These are phyloP conservation scores for Elsinoe perseae DNA, from an alignment of 2,329 filamentous ascomycete species.

Conservation along the genomic window DNA sequence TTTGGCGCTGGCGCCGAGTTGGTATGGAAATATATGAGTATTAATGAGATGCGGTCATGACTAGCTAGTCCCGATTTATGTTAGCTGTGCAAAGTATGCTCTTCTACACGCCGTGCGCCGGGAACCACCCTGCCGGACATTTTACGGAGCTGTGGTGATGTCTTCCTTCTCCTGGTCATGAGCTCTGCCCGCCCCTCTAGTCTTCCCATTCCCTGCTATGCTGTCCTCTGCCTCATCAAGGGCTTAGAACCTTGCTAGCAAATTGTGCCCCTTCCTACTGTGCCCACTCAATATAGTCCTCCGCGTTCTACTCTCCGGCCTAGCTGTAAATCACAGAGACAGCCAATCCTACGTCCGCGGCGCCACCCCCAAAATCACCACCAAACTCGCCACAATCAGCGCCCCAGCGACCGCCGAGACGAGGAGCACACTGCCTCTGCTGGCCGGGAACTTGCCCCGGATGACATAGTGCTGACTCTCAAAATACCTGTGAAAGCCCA, in stretches of 20 bases:
- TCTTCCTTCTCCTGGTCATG: neutral
- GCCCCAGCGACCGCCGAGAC: slow-evolving; percentile 57
- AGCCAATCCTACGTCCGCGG: slow-evolving; percentile 29
- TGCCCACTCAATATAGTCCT: too few species aligned
- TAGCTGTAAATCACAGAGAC: too few species aligned
- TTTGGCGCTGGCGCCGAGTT: neutral
- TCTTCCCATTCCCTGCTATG: neutral
- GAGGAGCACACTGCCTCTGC: slow-evolving; percentile 64
- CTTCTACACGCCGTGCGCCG: neutral
- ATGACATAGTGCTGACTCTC: slow-evolving; percentile 74
- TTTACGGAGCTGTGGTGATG: neutral
- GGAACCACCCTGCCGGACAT: neutral
- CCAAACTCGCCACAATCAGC: slow-evolving; percentile 52
- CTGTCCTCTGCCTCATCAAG: too few species aligned
- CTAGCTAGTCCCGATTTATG: neutral
- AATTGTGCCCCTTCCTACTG: too few species aligned
- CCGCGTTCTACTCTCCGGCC: too few species aligned
- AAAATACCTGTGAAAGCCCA: slow-evolving; percentile 73
- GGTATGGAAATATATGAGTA: neutral
- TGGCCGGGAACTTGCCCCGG: slow-evolving; percentile 70
- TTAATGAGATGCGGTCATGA: neutral
- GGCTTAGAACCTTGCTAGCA: too few species aligned
- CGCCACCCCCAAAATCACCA: slow-evolving; percentile 52
- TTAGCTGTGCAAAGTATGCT: neutral
- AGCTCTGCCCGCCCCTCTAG: neutral